Conservation (phyloP, 1,284 basidiomycete genomes). For the Rhizopogon hawkerae region DNA sequence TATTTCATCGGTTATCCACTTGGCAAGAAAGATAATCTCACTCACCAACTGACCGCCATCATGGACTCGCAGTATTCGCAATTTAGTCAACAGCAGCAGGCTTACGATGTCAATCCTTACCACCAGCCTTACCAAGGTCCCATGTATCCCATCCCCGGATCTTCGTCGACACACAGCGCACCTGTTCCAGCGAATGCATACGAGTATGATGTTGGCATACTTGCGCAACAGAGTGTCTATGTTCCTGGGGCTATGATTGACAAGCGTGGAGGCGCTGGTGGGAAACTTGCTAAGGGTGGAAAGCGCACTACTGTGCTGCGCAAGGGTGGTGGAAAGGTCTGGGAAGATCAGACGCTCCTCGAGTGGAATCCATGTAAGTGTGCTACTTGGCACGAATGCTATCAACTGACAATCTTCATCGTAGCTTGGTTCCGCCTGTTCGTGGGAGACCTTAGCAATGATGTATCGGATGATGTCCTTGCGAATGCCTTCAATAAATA, state of each 20-base stretch:
- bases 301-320: constrained; percentile 91
- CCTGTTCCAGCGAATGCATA: constrained; percentile 85
- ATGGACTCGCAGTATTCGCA: constrained; percentile 30
- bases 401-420: constrained; percentile 12
- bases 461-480: constrained; percentile 92
- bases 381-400: background rate
- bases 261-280: constrained; percentile 75
- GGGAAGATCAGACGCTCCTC: constrained; percentile 95
- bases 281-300: constrained; percentile 80
- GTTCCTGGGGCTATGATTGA: constrained; percentile 83
- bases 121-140: constrained; percentile 72
- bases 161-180: constrained; percentile 60
- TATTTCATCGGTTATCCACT: constrained; percentile 1
- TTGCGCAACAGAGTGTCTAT: constrained; percentile 82
- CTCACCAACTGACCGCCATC: background rate
- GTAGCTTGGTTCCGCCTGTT: constrained; percentile 96
- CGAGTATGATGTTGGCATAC: constrained; percentile 80
- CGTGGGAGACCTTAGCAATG: constrained; percentile 96
- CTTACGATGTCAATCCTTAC: constrained; percentile 65
- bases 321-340: constrained; percentile 91
- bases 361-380: constrained; percentile 95
- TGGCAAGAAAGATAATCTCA: constrained; percentile 10
- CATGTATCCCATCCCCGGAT: constrained; percentile 55
- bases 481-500: constrained; percentile 91
- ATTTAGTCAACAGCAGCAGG: constrained; percentile 39